A percentile compares a stretch with the other conserved stretches of the same genome.
Conservation (phyloP, 2,329 filamentous ascomycete species). For the Diplodia seriata region DNA sequence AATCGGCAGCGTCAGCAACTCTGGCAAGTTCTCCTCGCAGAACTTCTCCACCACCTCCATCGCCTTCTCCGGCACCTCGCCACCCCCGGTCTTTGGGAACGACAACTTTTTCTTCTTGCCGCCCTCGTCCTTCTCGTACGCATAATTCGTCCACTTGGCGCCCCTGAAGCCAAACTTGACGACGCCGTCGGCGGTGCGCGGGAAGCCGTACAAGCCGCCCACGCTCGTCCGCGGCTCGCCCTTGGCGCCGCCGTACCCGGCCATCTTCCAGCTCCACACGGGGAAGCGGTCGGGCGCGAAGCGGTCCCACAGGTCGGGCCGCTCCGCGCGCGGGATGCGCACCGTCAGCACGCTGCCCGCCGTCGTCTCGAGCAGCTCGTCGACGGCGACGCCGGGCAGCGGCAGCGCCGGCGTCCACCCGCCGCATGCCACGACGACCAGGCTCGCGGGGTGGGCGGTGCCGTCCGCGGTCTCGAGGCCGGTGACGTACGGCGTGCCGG, state of each 20-base stretch:
- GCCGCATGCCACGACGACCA: constrained; percentile 53
- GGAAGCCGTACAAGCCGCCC: constrained; percentile 57
- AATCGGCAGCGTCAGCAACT: constrained; percentile 45
- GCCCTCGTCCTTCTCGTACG: constrained; percentile 36
- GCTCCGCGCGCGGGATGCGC: constrained; percentile 49
- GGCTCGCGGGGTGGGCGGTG: constrained; percentile 49
- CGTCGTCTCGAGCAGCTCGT: constrained; percentile 57
- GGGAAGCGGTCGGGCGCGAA: constrained; percentile 57
- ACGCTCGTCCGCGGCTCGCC: constrained; percentile 44
- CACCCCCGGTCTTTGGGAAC: constrained; percentile 1
- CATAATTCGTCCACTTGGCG: constrained; percentile 56
- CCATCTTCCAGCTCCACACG: constrained; percentile 46
- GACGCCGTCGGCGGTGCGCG: constrained; percentile 52
- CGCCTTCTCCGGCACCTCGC: constrained; percentile 33
- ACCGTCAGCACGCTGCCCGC: constrained; percentile 56
- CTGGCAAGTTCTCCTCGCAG: constrained; percentile 53
- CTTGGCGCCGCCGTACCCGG: constrained; percentile 40
- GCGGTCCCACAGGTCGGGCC: constrained; percentile 49
- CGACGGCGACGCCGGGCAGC: constrained; percentile 39
- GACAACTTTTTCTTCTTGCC: neutral
- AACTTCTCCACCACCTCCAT: constrained; percentile 44
- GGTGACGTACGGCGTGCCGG: constrained; percentile 38
- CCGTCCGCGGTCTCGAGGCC: constrained; percentile 56
- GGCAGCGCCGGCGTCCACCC: constrained; percentile 55
- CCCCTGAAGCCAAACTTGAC: constrained; percentile 61